Percentiles rank a stretch among this genome's conserved stretches.
Conservation (phyloP, 1,284 basidiomycete species). For the Trichosporon sp. region DNA sequence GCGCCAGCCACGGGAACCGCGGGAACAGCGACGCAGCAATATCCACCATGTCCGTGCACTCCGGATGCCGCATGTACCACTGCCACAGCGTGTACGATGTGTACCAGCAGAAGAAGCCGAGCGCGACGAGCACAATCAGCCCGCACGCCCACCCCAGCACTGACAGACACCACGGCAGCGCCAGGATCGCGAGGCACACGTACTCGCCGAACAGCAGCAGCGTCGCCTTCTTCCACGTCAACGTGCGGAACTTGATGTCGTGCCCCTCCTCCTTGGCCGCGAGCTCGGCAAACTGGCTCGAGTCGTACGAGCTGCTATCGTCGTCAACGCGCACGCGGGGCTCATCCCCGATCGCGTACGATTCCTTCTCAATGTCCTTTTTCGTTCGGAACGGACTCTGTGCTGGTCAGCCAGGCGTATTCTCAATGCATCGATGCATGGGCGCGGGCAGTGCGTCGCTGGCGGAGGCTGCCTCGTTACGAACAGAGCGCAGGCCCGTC, state of each 20-base stretch:
- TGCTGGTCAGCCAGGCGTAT: background rate
- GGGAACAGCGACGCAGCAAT: conserved; percentile 56
- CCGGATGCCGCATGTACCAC: conserved; percentile 61
- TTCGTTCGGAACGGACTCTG: background rate
- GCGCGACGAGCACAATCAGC: conserved; percentile 58
- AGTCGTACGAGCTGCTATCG: background rate
- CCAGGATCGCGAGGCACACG: conserved; percentile 48
- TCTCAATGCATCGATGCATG: background rate
- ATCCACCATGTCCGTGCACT: conserved; percentile 62
- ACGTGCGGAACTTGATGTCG: conserved; percentile 33
- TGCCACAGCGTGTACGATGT: conserved; percentile 45
- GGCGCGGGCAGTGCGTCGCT: too few relatives aligned
- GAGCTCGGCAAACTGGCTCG: conserved; percentile 28
- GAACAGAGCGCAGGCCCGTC: too few relatives aligned
- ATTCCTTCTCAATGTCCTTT: conserved; percentile 1
- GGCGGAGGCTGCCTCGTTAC: too few relatives aligned
- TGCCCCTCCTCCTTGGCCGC: conserved; percentile 36
- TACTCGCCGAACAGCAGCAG: conserved; percentile 46
- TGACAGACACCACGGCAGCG: conserved; percentile 40
- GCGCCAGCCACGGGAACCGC: conserved; percentile 29
- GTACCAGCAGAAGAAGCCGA: conserved; percentile 52
- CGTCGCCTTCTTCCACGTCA: conserved; percentile 46
- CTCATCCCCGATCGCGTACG: background rate
- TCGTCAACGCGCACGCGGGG: background rate
- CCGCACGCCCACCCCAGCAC: conserved; percentile 43